phyloP scores from a whole-genome alignment of 306 rosid species.

The Sesbania bispinosa region DNA sequence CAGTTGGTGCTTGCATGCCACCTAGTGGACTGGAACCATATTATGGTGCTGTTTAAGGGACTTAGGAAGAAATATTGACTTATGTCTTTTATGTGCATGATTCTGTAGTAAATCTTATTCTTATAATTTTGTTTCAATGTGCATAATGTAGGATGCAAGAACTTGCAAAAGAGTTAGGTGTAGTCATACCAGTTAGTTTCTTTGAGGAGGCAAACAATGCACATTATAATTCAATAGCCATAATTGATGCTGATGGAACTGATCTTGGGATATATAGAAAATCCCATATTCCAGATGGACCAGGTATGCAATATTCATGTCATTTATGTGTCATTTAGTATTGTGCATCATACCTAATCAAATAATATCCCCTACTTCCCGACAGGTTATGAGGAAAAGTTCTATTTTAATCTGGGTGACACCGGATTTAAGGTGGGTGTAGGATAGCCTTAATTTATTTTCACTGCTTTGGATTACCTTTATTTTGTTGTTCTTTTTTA shows the following conservation, averaged over 20 bases:
- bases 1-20: background rate
- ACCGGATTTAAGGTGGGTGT: slow-evolving; percentile 89
- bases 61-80: background rate
- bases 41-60: background rate
- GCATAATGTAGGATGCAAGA: slow-evolving; percentile 70
- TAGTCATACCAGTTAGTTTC: slow-evolving; percentile 92
- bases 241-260: slow-evolving; percentile 89
- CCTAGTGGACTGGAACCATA: slow-evolving; percentile 12
- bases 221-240: slow-evolving; percentile 82
- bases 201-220: slow-evolving; percentile 99
- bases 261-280: slow-evolving; percentile 97
- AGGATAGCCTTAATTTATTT: background rate
- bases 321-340: background rate
- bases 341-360: background rate
- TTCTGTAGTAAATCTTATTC: slow-evolving; percentile 19
- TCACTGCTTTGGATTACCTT: slow-evolving; percentile 6
- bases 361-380: slow-evolving; percentile 25
- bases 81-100: background rate
- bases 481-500: slow-evolving; percentile 5
- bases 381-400: slow-evolving; percentile 95
- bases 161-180: slow-evolving; percentile 80
- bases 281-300: slow-evolving; percentile 96
- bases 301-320: slow-evolving; percentile 48
- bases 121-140: slow-evolving; percentile 28
- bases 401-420: slow-evolving; percentile 95